Evolutionary conservation across 108 stramenopile species (phyloP).

Genomic region (Epipyxis sp.): DNA sequence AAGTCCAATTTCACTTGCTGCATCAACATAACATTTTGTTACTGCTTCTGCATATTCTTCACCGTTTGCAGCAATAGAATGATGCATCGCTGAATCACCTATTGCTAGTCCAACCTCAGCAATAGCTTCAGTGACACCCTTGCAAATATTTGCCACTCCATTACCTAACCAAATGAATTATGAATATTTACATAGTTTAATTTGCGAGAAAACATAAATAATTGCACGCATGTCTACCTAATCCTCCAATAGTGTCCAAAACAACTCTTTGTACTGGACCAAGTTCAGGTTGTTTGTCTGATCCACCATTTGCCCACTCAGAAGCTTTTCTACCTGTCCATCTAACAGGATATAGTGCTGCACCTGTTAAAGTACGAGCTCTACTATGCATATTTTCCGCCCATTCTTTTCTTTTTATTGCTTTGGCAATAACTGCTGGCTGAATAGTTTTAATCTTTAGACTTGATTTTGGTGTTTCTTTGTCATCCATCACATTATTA

Average conservation of each 20-base stretch:
- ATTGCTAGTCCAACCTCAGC: constrained; percentile 26
- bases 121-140: constrained; percentile 25
- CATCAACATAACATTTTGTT: constrained; percentile 7
- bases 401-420: background rate
- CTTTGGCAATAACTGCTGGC: background rate
- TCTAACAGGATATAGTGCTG: constrained; percentile 5
- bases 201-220: too few relatives aligned
- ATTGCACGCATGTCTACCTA: too few relatives aligned
- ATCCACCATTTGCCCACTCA: background rate
- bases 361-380: background rate
- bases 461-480: too few relatives aligned
- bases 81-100: constrained; percentile 12
- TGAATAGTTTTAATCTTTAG: too few relatives aligned
- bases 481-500: background rate
- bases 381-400: background rate
- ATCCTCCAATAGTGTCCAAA: constrained; percentile 23
- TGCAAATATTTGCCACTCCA: background rate
- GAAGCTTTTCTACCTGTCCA: background rate
- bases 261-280: background rate
- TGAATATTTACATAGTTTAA: too few relatives aligned
- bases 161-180: too few relatives aligned
- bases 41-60: background rate
- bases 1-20: constrained; percentile 1
- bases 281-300: background rate
- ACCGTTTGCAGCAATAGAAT: background rate